phyloP scores from a whole-genome alignment of 495 filamentous ascomycete species.

The Delitschia confertaspora region DNA sequence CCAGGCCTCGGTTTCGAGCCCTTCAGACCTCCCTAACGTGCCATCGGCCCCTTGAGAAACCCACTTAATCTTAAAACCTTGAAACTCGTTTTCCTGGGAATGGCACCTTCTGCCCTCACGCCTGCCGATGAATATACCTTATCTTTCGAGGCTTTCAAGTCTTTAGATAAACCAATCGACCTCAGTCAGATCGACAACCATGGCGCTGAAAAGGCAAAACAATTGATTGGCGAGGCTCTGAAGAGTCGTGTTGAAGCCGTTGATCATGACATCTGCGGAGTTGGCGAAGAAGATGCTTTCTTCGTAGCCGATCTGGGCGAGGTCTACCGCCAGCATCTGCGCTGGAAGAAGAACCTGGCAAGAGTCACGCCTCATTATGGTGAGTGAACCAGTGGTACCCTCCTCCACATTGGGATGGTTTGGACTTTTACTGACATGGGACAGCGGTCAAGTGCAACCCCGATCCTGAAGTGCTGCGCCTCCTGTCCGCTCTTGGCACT shows the following conservation, averaged over 20 bases:
- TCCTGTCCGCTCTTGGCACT: slow-evolving; percentile 78
- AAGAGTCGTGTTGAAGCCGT: slow-evolving; percentile 72
- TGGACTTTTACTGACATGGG: slow-evolving; percentile 8
- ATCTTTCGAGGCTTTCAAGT: slow-evolving; percentile 22
- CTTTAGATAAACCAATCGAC: slow-evolving; percentile 7
- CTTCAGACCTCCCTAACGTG: slow-evolving; percentile 83
- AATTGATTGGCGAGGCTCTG: slow-evolving; percentile 67
- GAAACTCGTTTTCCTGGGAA: slow-evolving; percentile 42
- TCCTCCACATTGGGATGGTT: not conserved
- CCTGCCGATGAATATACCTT: slow-evolving; percentile 36
- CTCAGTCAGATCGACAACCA: slow-evolving; percentile 14
- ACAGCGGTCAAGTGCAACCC: slow-evolving; percentile 97
- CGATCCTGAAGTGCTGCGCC: slow-evolving; percentile 76
- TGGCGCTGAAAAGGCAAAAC: slow-evolving; percentile 29
- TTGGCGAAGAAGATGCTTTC: slow-evolving; percentile 92
- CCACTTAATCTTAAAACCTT: slow-evolving; percentile 17
- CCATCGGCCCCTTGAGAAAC: slow-evolving; percentile 5
- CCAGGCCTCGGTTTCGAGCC: slow-evolving; percentile 73
- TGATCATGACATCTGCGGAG: slow-evolving; percentile 73
- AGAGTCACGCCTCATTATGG: slow-evolving; percentile 96
- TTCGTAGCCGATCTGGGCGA: slow-evolving; percentile 98
- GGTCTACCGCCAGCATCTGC: slow-evolving; percentile 95
- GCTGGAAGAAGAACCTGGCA: slow-evolving; percentile 91
- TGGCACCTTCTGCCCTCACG: slow-evolving; percentile 63
- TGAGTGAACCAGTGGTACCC: slow-evolving; percentile 41